Base-by-base conservation (phyloP, 1,284 basidiomycete genomes). In the Thecaphora thlaspeos region DNA sequence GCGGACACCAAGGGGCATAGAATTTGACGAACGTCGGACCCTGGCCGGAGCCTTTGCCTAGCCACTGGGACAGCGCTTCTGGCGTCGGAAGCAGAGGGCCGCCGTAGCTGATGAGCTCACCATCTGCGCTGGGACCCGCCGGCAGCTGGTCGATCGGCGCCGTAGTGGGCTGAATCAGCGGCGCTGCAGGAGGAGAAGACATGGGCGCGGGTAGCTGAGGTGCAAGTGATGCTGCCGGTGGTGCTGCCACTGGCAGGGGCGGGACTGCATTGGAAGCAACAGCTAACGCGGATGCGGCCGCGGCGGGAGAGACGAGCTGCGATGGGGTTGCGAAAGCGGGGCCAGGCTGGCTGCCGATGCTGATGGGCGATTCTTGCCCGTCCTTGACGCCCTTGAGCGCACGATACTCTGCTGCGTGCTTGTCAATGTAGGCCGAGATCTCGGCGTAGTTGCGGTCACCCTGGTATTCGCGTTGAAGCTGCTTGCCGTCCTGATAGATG, bases 1-100 rank as follows among this genome's bases (percentile, higher is more conserved):
- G 75, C 11, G 74, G 75, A 43, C 75, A 77, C 70, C 73, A 76
- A 1, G 75, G 71, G n/a, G 71, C 73, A 40, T 67, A 75, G 48
- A 75, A 76, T 41, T 75, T 76, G 54, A 76, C 73, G 44, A 76
- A 74, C 10, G 63, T 66, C 7, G 70, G 52, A 26, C 73, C 72
- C 40, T 69, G 62, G 15, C 68, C 66, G 8, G 52, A 60, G 3
- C 67, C 59, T n/a, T 60, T 45, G 38, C 51, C 57, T 30, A 76
- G 61, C 52, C 56, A 72, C 15, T 48, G 30, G 28, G 57, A 47
- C n/a, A 76, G 58, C 11, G 61, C 46, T n/a, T 60, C 61, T 3
- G 51, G 32, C 32, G 55, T 66, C 22, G 55, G 46, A 30, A 76
- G 42, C 22, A 57, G 48, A 5, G 52, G 53, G 0, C 41, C 43